Conservation (phyloP, 805 yeast species). For the Hanseniaspora vineae region DNA sequence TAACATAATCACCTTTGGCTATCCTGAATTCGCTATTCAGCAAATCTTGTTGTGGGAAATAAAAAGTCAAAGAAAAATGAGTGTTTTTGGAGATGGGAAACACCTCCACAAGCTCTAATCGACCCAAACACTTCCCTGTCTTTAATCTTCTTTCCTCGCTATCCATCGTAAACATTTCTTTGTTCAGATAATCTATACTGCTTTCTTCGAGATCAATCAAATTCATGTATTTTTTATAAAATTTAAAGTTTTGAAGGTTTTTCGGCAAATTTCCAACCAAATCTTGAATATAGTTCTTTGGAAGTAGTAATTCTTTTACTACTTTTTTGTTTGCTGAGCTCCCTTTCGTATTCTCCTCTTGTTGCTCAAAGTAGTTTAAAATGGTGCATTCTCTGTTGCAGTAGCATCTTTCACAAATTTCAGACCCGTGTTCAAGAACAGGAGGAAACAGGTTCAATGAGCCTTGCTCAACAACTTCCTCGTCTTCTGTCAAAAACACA, state of each 20-base stretch:
- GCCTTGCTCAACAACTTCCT: constrained; percentile 8
- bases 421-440: constrained; percentile 2
- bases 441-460: constrained; percentile 2
- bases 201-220: constrained; percentile 39
- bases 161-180: constrained; percentile 47
- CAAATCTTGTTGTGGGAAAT: background rate
- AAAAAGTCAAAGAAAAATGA: background rate
- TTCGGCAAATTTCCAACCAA: constrained; percentile 17
- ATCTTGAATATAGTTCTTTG: constrained; percentile 27
- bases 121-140: constrained; percentile 47
- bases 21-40: constrained; percentile 31
- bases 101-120: constrained; percentile 29
- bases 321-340: constrained; percentile 17
- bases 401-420: constrained; percentile 4
- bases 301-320: background rate
- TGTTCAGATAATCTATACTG: constrained; percentile 34
- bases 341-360: constrained; percentile 37
- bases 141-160: constrained; percentile 44
- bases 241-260: constrained; percentile 30
- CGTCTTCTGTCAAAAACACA: constrained; percentile 35
- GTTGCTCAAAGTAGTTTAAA: constrained; percentile 37
- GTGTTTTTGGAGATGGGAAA: too few relatives aligned
- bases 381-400: constrained; percentile 5
- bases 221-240: constrained; percentile 62
- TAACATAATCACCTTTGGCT: constrained; percentile 44